Evolutionary conservation across 2,329 filamentous ascomycete genomes (phyloP), one percentile per base, ranked within the genome.

Genomic region (Aspergillus aculeatinus): DNA sequence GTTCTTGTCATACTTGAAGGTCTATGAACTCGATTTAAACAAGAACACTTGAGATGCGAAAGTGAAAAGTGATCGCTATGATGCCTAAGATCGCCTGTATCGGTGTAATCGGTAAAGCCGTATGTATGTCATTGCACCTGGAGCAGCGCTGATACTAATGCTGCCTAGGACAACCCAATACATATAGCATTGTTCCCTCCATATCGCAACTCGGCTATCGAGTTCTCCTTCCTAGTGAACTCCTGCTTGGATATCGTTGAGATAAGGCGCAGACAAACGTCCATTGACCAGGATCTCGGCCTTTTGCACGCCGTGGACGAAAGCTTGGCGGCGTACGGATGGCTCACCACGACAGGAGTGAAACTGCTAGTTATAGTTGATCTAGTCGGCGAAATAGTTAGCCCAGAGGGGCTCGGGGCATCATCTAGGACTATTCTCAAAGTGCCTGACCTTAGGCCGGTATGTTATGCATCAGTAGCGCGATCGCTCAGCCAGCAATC

Each of bases 191-290:
- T 96, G 73, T 96, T 97, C 77, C 90, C 92, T 55, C 89, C 88
- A 51, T 85, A 90, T 81, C 82, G 85, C 71, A 79, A 83, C 51
- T 66, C 82, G 55, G 82, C 74, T 63, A 85, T 98, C 11, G 92
- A 96, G 74, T 97, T 95, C 81, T 92, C 90, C 39, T 92, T 98
- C 69, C 85, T 97, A 52, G 87, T 98, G 63, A 95, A 92, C 67
- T 90, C 89, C 60, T 95, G 91, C 60, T 89, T 99, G 67, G 95
- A 99, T 78, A 88, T 98, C 65, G 97, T 99, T 77, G 91, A 95
- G 69, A 86, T 93, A 61, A 91, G 92, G 60, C 84, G 91, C 65
- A 89, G 89, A 57, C 84, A 87, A 70, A 89, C 89, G 69, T 85
- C 85, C 23, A 80, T 85, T 60, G 90, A 91, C 54, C 92, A 95